phyloP scores from a whole-genome alignment of 1,284 basidiomycete genomes.

The Mycosarcoma mackinlayi region DNA sequence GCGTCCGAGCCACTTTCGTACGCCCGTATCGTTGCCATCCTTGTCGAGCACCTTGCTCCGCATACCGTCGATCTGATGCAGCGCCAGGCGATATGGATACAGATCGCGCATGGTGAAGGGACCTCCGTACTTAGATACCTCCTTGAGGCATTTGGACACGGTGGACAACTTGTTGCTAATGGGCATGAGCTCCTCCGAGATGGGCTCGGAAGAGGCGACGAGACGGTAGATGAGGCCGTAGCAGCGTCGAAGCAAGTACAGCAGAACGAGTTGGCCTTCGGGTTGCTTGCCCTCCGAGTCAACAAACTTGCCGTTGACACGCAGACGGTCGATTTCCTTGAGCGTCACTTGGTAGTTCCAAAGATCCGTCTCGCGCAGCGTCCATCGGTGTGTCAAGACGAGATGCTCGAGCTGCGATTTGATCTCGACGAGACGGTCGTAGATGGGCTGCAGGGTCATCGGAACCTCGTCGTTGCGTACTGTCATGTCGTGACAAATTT shows the following conservation, averaged over 20 bases:
- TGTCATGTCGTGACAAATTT: conserved; percentile 94
- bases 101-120: conserved; percentile 94
- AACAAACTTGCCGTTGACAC: conserved; percentile 95
- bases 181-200: conserved; percentile 98
- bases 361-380: conserved; percentile 88
- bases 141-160: conserved; percentile 84
- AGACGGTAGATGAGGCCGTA: conserved; percentile 95
- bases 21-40: conserved; percentile 69
- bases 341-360: conserved; percentile 85
- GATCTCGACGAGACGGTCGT: conserved; percentile 88
- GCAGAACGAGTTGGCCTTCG: conserved; percentile 87
- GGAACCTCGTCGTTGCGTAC: conserved; percentile 90
- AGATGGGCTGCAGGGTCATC: conserved; percentile 89
- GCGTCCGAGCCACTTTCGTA: conserved; percentile 66
- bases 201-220: conserved; percentile 95
- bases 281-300: conserved; percentile 92
- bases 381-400: conserved; percentile 96
- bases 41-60: conserved; percentile 87
- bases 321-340: conserved; percentile 96
- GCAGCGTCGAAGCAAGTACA: conserved; percentile 92
- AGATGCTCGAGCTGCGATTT: conserved; percentile 87
- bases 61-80: conserved; percentile 94
- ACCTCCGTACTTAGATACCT: conserved; percentile 95
- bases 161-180: conserved; percentile 75
- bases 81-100: conserved; percentile 94